A percentile compares a stretch with the other conserved stretches of the same genome.
Conservation (phyloP, 352 stramenopile species). For the Pythium phragmitis region DNA sequence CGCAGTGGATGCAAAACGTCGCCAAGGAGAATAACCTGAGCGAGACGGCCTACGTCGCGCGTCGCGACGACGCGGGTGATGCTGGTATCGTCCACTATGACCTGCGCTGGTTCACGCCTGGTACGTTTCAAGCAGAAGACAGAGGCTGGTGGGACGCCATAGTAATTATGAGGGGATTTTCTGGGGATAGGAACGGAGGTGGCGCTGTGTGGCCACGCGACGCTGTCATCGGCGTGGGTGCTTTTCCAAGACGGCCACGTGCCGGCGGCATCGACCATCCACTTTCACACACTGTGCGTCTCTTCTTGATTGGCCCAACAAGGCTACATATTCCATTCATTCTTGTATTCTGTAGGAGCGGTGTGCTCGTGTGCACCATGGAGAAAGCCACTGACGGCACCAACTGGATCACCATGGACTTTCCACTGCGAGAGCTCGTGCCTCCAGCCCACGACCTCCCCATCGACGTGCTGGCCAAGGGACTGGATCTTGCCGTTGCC, state of each 20-base stretch:
- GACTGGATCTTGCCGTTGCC: conserved; percentile 15
- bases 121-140: conserved; percentile 19
- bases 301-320: not conserved
- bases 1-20: conserved; percentile 68
- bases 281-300: conserved; percentile 70
- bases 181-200: conserved; percentile 59
- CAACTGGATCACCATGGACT: conserved; percentile 58
- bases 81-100: conserved; percentile 36
- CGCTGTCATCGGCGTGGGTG: conserved; percentile 78
- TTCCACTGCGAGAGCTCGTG: conserved; percentile 35
- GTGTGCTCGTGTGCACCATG: conserved; percentile 41
- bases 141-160: too few species aligned
- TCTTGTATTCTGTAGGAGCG: conserved; percentile 30
- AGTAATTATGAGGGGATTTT: too few species aligned
- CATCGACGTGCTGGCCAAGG: conserved; percentile 20
- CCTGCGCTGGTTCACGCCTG: conserved; percentile 65
- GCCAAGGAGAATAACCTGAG: conserved; percentile 92
- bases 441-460: conserved; percentile 9
- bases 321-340: not conserved
- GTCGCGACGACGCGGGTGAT: not conserved
- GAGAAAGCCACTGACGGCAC: conserved; percentile 23
- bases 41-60: conserved; percentile 89
- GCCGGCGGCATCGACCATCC: conserved; percentile 33
- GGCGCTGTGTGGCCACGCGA: conserved; percentile 91
- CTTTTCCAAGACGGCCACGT: conserved; percentile 65